Conservation (phyloP, 306 rosid species). For the Quercus agrifolia region DNA sequence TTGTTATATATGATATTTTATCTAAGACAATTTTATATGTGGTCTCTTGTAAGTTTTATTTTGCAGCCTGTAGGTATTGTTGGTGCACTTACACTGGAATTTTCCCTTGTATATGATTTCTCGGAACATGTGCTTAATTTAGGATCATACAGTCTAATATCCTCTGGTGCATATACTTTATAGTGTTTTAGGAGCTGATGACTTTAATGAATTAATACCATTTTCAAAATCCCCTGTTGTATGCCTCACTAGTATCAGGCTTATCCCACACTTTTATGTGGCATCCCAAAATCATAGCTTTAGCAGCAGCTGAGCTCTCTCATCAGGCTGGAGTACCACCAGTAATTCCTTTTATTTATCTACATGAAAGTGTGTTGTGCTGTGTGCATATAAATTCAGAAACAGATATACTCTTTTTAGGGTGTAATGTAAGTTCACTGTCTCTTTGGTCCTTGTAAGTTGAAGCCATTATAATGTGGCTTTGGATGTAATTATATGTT, state of each 20-base stretch:
- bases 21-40: too few relatives aligned
- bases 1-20: too few relatives aligned
- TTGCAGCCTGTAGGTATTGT: slow-evolving; percentile 98
- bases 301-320: slow-evolving; percentile 95
- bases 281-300: slow-evolving; percentile 91
- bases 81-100: slow-evolving; percentile 93
- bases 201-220: neutral
- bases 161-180: slow-evolving; percentile 2
- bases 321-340: slow-evolving; percentile 96
- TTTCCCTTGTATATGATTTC: slow-evolving; percentile 96
- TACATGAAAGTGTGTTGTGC: neutral
- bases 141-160: slow-evolving; percentile 20
- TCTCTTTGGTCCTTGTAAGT: neutral
- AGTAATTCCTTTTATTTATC: slow-evolving; percentile 38
- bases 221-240: slow-evolving; percentile 12
- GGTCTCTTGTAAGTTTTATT: slow-evolving; percentile 5
- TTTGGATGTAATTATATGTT: neutral
- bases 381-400: neutral
- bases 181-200: slow-evolving; percentile 12
- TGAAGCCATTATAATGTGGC: neutral
- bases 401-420: neutral
- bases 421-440: neutral
- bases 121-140: slow-evolving; percentile 55
- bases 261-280: slow-evolving; percentile 98
- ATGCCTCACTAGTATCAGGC: slow-evolving; percentile 47